Percentiles rank a stretch among this genome's conserved stretches.
These are phyloP conservation scores for Apiotrichum mycotoxinovorans DNA, from an alignment of 1,284 basidiomycete genomes.

Conservation along the genomic window DNA sequence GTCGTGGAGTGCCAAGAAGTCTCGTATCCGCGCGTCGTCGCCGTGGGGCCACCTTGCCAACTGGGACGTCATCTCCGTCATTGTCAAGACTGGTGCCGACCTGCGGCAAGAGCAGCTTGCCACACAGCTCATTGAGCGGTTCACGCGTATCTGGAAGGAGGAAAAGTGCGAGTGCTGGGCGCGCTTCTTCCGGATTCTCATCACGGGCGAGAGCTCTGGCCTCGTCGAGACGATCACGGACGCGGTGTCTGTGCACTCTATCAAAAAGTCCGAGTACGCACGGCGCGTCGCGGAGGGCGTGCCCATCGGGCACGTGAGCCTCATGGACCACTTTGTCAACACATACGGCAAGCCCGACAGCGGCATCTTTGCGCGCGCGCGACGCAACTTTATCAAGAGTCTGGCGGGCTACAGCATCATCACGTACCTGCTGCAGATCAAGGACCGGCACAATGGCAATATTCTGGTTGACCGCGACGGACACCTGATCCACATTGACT, in stretches of 20 bases:
- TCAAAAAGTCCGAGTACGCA: conserved; percentile 98
- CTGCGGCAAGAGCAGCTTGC: conserved; percentile 96
- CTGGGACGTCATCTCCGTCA: conserved; percentile 80
- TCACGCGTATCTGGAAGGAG: conserved; percentile 91
- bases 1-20: conserved; percentile 92
- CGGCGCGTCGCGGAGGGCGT: conserved; percentile 73
- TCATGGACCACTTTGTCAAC: conserved; percentile 83
- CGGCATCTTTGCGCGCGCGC: conserved; percentile 77
- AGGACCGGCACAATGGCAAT: conserved; percentile 98
- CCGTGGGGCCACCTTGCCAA: conserved; percentile 92
- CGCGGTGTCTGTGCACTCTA: conserved; percentile 95
- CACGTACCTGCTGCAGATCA: conserved; percentile 94
- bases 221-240: conserved; percentile 94
- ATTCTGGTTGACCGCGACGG: conserved; percentile 94
- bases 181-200: conserved; percentile 84
- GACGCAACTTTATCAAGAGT: conserved; percentile 89
- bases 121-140: conserved; percentile 88
- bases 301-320: conserved; percentile 70
- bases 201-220: conserved; percentile 88
- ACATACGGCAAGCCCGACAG: conserved; percentile 86
- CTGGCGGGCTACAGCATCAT: conserved; percentile 93
- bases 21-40: conserved; percentile 83
- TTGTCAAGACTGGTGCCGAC: conserved; percentile 97
- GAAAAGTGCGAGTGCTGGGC: conserved; percentile 88
- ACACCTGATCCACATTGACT: conserved; percentile 81